A percentile compares a stretch with the other conserved stretches of the same genome.
Evolutionary conservation across 2,329 filamentous ascomycete species (phyloP).

Genomic region (Zasmidium angulare): DNA sequence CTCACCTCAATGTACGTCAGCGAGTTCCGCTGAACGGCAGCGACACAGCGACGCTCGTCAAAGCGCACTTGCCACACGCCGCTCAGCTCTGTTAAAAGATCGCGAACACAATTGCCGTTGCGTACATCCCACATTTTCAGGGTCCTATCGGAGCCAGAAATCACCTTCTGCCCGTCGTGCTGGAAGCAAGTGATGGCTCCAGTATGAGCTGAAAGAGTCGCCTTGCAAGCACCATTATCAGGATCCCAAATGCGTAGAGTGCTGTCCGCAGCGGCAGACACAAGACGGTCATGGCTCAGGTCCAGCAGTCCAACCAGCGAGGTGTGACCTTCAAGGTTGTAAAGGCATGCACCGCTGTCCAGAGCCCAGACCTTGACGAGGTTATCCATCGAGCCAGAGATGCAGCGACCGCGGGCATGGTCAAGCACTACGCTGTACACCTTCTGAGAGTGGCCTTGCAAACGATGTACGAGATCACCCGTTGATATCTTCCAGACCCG

Average conservation of each 20-base stretch:
- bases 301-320: constrained; percentile 91
- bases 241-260: constrained; percentile 97
- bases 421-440: constrained; percentile 97
- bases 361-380: constrained; percentile 97
- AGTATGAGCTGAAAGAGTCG: constrained; percentile 86
- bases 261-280: constrained; percentile 92
- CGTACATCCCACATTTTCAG: constrained; percentile 98
- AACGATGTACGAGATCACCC: constrained; percentile 78
- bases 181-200: constrained; percentile 99
- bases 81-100: constrained; percentile 86
- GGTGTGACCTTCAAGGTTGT: constrained; percentile 89
- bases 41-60: constrained; percentile 90
- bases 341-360: constrained; percentile 77
- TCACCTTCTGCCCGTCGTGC: constrained; percentile 94
- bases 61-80: constrained; percentile 99
- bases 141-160: constrained; percentile 91
- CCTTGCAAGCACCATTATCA: constrained; percentile 85
- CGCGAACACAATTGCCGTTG: constrained; percentile 87
- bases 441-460: constrained; percentile 86
- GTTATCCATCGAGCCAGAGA: constrained; percentile 98
- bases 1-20: constrained; percentile 92
- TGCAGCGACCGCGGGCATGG: constrained; percentile 86
- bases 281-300: constrained; percentile 81
- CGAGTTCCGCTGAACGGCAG: constrained; percentile 88
- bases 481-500: constrained; percentile 98